Conservation (phyloP, 1,139 yeast species). For the Blastobotrys arbuscula region DNA sequence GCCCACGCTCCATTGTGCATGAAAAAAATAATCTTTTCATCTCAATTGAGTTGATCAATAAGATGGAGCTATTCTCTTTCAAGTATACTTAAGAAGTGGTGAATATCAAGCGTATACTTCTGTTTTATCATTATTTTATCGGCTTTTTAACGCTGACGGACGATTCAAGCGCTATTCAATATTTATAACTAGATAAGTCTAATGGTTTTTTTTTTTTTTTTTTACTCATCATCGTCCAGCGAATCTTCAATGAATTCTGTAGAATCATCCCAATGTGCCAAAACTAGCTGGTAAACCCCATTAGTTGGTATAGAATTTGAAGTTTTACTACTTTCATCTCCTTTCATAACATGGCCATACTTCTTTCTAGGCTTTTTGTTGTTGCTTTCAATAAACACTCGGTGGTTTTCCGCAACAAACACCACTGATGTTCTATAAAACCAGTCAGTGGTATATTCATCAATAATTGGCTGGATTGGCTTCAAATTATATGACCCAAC, state of each 20-base stretch:
- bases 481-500: slow-evolving; percentile 53
- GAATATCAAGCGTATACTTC: too few species aligned
- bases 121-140: too few species aligned
- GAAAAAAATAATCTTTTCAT: too few species aligned
- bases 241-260: slow-evolving; percentile 77
- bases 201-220: background rate
- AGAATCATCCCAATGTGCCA: slow-evolving; percentile 81
- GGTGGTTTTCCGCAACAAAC: slow-evolving; percentile 67
- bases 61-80: too few species aligned
- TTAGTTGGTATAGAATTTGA: slow-evolving; percentile 37
- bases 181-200: too few species aligned
- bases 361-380: slow-evolving; percentile 79
- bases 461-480: slow-evolving; percentile 78
- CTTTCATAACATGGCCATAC: slow-evolving; percentile 79
- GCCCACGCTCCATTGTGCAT: too few species aligned
- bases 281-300: slow-evolving; percentile 70
- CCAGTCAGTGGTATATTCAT: slow-evolving; percentile 89
- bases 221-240: slow-evolving; percentile 38
- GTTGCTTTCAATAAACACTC: slow-evolving; percentile 63
- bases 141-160: too few species aligned
- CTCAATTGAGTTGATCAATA: too few species aligned
- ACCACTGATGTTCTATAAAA: slow-evolving; percentile 80
- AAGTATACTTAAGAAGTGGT: too few species aligned
- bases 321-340: slow-evolving; percentile 27
- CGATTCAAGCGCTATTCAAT: too few species aligned